phyloP scores from a whole-genome alignment of 306 rosid genomes.

The Geum urbanum region DNA sequence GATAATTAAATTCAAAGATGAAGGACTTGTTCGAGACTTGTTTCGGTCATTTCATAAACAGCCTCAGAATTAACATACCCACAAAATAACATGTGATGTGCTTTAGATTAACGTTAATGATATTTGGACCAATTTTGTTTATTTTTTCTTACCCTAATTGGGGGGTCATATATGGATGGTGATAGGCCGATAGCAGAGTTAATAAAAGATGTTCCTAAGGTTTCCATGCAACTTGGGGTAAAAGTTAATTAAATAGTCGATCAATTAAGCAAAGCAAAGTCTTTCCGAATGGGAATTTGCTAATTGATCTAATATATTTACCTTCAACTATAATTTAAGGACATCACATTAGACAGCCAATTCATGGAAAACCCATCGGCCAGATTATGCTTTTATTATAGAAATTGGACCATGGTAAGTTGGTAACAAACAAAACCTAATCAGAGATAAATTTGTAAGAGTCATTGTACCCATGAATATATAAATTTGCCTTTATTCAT shows the following conservation, averaged over 20 bases:
- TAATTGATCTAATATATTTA: background rate
- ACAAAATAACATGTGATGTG: background rate
- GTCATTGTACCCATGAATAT: too few relatives aligned
- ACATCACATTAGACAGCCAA: background rate
- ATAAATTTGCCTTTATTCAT: too few relatives aligned
- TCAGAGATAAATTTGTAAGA: background rate
- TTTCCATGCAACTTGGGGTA: constrained; percentile 5
- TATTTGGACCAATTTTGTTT: too few relatives aligned
- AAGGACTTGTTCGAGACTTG: too few relatives aligned
- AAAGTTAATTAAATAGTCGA: background rate
- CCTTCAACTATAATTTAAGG: background rate
- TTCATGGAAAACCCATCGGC: background rate
- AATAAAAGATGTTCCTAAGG: background rate
- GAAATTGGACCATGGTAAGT: background rate
- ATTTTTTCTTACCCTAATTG: background rate
- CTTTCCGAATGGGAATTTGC: background rate
- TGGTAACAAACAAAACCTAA: background rate
- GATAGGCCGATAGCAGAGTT: background rate
- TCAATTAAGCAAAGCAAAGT: constrained; percentile 1
- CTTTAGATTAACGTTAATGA: too few relatives aligned
- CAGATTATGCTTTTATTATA: background rate
- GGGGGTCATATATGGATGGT: background rate
- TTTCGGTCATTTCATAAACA: too few relatives aligned
- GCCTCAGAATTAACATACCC: too few relatives aligned
- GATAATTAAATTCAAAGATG: background rate